Conservation (phyloP, 2,329 filamentous ascomycete genomes). For the Pyrenophora graminea region DNA sequence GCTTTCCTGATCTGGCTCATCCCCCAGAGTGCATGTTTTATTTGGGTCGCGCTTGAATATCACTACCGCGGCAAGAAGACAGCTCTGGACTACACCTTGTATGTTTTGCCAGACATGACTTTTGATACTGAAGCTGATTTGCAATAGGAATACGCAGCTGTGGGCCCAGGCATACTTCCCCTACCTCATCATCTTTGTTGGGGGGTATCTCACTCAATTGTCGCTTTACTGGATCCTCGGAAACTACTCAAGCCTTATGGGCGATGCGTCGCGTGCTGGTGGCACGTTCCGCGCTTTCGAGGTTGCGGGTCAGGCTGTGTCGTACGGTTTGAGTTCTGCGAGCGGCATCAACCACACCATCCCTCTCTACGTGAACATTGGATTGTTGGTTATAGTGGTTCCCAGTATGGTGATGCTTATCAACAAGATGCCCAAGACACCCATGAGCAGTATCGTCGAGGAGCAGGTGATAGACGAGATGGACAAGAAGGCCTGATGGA, state of each 20-base stretch:
- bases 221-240: slow-evolving; percentile 15
- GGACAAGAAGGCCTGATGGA: no score
- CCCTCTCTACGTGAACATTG: slow-evolving; percentile 13
- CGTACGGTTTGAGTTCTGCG: slow-evolving; percentile 16
- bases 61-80: slow-evolving; percentile 3
- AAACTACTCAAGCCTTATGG: slow-evolving; percentile 9
- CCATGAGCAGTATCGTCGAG: background rate
- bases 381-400: slow-evolving; percentile 5
- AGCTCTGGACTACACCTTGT: slow-evolving; percentile 9
- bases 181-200: slow-evolving; percentile 10
- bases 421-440: slow-evolving; percentile 7
- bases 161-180: slow-evolving; percentile 12
- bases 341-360: slow-evolving; percentile 5
- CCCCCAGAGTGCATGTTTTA: slow-evolving; percentile 10
- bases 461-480: no score
- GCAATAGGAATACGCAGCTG: background rate
- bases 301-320: slow-evolving; percentile 12
- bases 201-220: slow-evolving; percentile 12
- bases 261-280: slow-evolving; percentile 6
- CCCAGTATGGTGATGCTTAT: slow-evolving; percentile 13
- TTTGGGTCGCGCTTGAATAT: slow-evolving; percentile 14
- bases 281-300: slow-evolving; percentile 17
- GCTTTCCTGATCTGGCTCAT: slow-evolving; percentile 8
- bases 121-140: background rate
- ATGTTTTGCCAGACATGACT: background rate